Conservation (phyloP, 768 basidiomycete genomes). For the Phaeolepiota aurea region DNA sequence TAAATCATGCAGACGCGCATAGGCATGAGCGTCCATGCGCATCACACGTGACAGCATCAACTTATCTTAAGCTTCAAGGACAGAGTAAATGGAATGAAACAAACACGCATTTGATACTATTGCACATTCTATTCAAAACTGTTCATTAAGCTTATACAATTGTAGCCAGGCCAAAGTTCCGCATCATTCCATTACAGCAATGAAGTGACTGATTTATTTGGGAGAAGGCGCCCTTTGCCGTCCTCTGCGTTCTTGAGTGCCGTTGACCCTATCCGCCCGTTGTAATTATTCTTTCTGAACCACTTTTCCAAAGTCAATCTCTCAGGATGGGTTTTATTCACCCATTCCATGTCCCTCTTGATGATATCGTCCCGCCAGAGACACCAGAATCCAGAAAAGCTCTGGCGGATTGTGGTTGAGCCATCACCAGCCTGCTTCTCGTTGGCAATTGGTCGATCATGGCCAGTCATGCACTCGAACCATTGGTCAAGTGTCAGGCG, state of each 20-base stretch:
- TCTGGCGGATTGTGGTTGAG: constrained; percentile 24
- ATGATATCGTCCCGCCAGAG: constrained; percentile 35
- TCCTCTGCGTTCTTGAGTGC: constrained; percentile 23
- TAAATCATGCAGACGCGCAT: too few relatives aligned
- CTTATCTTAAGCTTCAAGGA: too few relatives aligned
- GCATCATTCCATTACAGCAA: too few relatives aligned
- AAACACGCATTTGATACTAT: too few relatives aligned
- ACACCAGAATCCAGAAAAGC: constrained; percentile 35
- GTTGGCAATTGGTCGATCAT: constrained; percentile 21
- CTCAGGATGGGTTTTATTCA: constrained; percentile 27
- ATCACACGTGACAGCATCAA: too few relatives aligned
- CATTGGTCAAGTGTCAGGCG: constrained; percentile 23
- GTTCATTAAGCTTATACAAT: too few relatives aligned
- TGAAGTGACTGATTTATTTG: constrained; percentile 13
- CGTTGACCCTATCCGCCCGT: constrained; percentile 12
- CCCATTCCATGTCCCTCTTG: constrained; percentile 35
- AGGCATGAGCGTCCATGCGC: too few relatives aligned
- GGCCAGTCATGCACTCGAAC: constrained; percentile 18
- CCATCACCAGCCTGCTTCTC: constrained; percentile 18
- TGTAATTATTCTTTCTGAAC: constrained; percentile 28
- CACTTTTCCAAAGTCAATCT: constrained; percentile 28
- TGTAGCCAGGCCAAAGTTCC: too few relatives aligned
- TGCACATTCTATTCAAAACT: too few relatives aligned
- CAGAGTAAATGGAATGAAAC: too few relatives aligned
- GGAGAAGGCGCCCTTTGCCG: constrained; percentile 17